Conservation (phyloP, 305 asterid species). For the Plantago rigida region DNA sequence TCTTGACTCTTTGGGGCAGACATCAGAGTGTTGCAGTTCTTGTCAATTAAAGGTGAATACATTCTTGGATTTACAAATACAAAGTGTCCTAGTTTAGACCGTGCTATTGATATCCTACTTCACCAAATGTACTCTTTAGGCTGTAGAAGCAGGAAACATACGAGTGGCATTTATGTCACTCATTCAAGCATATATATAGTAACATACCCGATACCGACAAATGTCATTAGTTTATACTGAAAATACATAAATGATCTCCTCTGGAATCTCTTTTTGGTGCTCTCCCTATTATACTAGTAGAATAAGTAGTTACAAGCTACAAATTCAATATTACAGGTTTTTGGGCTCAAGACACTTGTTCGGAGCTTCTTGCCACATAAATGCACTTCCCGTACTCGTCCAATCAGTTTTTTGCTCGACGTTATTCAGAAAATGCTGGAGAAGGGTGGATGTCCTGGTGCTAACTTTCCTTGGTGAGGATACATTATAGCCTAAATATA, state of each 20-base stretch:
- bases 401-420: slow-evolving; percentile 49
- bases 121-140: background rate
- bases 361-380: slow-evolving; percentile 65
- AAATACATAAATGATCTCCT: background rate
- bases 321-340: slow-evolving; percentile 42
- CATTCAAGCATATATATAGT: background rate
- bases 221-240: background rate
- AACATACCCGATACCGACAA: background rate
- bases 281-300: background rate
- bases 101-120: background rate
- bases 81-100: slow-evolving; percentile 11
- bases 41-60: slow-evolving; percentile 64
- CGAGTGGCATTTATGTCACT: background rate
- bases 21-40: slow-evolving; percentile 49
- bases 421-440: slow-evolving; percentile 59
- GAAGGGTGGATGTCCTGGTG: slow-evolving; percentile 36
- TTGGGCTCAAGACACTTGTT: slow-evolving; percentile 75
- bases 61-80: slow-evolving; percentile 16
- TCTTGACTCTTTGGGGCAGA: slow-evolving; percentile 28
- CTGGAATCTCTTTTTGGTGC: background rate
- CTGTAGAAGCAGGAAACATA: slow-evolving; percentile 11
- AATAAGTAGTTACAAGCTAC: too few species aligned
- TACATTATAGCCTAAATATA: background rate
- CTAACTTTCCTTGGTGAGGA: slow-evolving; percentile 49
- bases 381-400: slow-evolving; percentile 34